These are phyloP conservation scores for Speleostelium caveatum DNA, from an alignment of 78 protist genomes.

Conservation along the genomic window DNA sequence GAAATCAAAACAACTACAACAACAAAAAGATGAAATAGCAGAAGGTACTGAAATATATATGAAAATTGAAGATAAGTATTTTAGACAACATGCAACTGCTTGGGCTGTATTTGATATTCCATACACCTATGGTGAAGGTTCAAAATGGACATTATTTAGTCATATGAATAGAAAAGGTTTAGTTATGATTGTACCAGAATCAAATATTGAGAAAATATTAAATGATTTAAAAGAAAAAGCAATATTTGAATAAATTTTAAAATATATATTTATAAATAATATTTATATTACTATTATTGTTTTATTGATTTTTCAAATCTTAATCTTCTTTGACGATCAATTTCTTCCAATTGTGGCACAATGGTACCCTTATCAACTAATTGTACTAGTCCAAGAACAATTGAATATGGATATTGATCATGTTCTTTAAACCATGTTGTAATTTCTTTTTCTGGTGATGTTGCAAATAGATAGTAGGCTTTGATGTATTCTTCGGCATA, in stretches of 20 bases:
- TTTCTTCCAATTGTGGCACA: constrained; percentile 36
- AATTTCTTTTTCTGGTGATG: not conserved
- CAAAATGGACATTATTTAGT: constrained; percentile 53
- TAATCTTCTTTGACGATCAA: constrained; percentile 56
- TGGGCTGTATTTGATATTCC: constrained; percentile 60
- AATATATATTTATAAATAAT: not conserved
- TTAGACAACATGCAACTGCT: constrained; percentile 27
- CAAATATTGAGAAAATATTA: constrained; percentile 28
- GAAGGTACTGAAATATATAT: constrained; percentile 20
- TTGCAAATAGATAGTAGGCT: constrained; percentile 35
- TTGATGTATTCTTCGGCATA: constrained; percentile 47
- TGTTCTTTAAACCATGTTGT: constrained; percentile 44
- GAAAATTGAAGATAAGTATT: constrained; percentile 47
- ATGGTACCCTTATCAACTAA: constrained; percentile 10
- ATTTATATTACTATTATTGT: not conserved
- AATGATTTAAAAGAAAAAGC: constrained; percentile 36
- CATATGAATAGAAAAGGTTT: constrained; percentile 44
- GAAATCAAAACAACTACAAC: not conserved
- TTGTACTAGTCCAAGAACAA: constrained; percentile 13
- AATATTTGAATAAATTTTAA: constrained; percentile 14
- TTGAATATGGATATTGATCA: constrained; percentile 65
- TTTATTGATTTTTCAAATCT: not conserved
- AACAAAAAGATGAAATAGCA: not conserved
- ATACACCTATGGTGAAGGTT: constrained; percentile 48
- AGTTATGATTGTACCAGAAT: constrained; percentile 36